These are phyloP conservation scores for Jackrogersella minutella DNA, from an alignment of 495 filamentous ascomycete species.

Conservation along the genomic window DNA sequence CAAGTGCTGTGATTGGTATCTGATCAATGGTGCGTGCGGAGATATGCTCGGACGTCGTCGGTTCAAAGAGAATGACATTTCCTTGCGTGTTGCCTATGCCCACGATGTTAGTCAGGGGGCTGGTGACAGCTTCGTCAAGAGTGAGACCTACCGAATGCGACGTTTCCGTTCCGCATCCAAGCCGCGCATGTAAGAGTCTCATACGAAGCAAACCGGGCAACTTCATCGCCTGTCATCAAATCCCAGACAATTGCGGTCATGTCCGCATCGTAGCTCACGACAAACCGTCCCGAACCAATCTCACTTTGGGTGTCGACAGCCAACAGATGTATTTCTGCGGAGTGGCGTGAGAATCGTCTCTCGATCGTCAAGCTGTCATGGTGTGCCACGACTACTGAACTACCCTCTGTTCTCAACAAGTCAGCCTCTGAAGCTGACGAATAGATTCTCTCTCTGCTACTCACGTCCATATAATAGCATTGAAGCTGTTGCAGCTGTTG, in stretches of 20 bases:
- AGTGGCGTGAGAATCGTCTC: constrained; percentile 83
- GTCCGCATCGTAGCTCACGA: constrained; percentile 91
- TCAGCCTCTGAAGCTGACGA: constrained; percentile 10
- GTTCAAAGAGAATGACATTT: constrained; percentile 94
- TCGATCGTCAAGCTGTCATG: constrained; percentile 94
- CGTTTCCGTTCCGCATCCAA: constrained; percentile 98
- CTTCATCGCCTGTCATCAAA: constrained; percentile 87
- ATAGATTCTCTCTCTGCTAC: constrained; percentile 6
- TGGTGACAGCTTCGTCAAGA: background rate
- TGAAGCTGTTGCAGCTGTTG: constrained; percentile 85
- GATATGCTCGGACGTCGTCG: constrained; percentile 89
- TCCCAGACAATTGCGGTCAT: constrained; percentile 98
- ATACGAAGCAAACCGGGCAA: constrained; percentile 89
- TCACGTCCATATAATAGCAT: constrained; percentile 81
- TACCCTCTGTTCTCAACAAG: constrained; percentile 59
- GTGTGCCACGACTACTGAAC: constrained; percentile 78
- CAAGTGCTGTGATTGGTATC: constrained; percentile 86
- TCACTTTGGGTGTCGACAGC: constrained; percentile 94
- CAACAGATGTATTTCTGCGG: constrained; percentile 81
- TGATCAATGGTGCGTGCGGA: constrained; percentile 93
- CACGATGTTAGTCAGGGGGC: constrained; percentile 36
- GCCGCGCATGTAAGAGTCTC: constrained; percentile 83
- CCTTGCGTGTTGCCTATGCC: constrained; percentile 82
- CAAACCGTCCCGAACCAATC: constrained; percentile 79
- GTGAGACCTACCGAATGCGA: constrained; percentile 81